Evolutionary conservation across 2,329 filamentous ascomycete genomes (phyloP).

Genomic region (Cladosporium colombiae): DNA sequence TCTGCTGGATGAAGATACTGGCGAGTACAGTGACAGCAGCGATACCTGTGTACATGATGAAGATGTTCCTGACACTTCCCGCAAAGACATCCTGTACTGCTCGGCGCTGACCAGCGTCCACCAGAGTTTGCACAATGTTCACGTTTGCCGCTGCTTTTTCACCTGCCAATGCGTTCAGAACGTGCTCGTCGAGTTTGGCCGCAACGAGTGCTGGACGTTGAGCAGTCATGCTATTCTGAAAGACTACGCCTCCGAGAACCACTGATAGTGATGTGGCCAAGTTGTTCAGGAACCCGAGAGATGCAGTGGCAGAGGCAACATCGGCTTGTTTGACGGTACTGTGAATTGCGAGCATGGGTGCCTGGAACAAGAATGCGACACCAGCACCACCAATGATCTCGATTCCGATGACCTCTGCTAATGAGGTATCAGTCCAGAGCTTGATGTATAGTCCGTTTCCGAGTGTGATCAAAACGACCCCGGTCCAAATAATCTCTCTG

Average conservation of each 20-base stretch:
- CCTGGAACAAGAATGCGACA: slow-evolving; percentile 68
- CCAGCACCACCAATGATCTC: slow-evolving; percentile 65
- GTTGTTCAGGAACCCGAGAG: slow-evolving; percentile 68
- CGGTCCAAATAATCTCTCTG: slow-evolving; percentile 53
- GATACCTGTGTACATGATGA: slow-evolving; percentile 50
- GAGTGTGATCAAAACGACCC: slow-evolving; percentile 40
- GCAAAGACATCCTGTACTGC: slow-evolving; percentile 51
- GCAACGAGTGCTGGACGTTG: slow-evolving; percentile 38
- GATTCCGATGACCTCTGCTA: slow-evolving; percentile 48
- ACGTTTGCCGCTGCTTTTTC: slow-evolving; percentile 51
- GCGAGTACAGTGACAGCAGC: slow-evolving; percentile 45
- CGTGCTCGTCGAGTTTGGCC: slow-evolving; percentile 27
- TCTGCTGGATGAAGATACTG: slow-evolving; percentile 48
- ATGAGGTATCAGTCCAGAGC: slow-evolving; percentile 36
- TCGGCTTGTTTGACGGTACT: slow-evolving; percentile 61
- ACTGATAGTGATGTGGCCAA: slow-evolving; percentile 68
- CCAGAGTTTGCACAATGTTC: slow-evolving; percentile 44
- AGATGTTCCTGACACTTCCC: slow-evolving; percentile 52
- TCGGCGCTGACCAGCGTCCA: slow-evolving; percentile 40
- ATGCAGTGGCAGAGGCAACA: slow-evolving; percentile 67
- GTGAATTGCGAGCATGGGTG: slow-evolving; percentile 68
- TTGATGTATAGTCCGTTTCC: slow-evolving; percentile 43
- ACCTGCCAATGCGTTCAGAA: slow-evolving; percentile 43
- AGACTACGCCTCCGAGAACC: slow-evolving; percentile 73
- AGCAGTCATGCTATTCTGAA: slow-evolving; percentile 71